These are phyloP conservation scores for Cryptosporidium bovis DNA, from an alignment of 169 alveolate genomes.

Conservation along the genomic window DNA sequence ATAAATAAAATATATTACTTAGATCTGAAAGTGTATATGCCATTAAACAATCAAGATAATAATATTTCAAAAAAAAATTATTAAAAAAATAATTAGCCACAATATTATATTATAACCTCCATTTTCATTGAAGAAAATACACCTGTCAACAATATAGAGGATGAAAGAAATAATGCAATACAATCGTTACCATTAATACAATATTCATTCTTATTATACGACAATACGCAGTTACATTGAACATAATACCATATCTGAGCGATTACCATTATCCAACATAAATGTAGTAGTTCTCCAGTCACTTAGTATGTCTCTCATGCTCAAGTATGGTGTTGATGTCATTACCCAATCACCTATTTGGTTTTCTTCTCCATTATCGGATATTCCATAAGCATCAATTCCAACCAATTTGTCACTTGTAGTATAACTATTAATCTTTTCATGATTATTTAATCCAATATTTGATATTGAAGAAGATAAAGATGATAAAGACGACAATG, in stretches of 20 bases:
- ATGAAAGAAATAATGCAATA: neutral
- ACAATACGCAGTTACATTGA: conserved; percentile 2
- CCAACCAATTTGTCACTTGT: conserved; percentile 3
- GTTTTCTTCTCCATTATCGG: conserved; percentile 27
- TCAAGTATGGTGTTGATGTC: conserved; percentile 31
- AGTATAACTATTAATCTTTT: too few species aligned
- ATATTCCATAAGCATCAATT: neutral
- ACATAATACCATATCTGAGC: conserved; percentile 52
- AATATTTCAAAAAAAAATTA: too few species aligned
- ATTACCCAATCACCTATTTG: conserved; percentile 17
- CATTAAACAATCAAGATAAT: too few species aligned
- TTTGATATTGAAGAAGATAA: neutral
- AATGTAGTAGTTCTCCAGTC: conserved; percentile 67
- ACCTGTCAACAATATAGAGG: neutral
- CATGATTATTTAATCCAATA: neutral
- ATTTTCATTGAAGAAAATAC: too few species aligned
- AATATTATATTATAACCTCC: too few species aligned
- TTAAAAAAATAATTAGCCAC: too few species aligned
- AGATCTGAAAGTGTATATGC: too few species aligned
- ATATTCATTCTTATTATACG: neutral
- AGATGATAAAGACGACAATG: neutral
- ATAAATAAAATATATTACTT: too few species aligned
- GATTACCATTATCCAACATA: conserved; percentile 13
- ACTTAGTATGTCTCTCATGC: conserved; percentile 55
- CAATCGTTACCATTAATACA: neutral